These are phyloP conservation scores for Glebionis coronaria DNA, from an alignment of 129 eudicot genomes.

Conservation along the genomic window DNA sequence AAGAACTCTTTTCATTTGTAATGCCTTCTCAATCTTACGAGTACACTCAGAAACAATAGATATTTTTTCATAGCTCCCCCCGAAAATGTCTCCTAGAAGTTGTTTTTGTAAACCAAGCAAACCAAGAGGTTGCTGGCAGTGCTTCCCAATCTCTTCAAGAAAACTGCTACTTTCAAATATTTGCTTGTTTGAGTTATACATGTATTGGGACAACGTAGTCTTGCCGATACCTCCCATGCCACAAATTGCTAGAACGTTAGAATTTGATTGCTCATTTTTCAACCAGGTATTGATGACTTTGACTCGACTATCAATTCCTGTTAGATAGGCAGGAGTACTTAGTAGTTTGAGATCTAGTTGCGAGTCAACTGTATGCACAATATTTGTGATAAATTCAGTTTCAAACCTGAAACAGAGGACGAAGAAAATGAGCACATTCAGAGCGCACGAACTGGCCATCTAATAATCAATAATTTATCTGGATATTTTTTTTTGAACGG, in stretches of 20 bases:
- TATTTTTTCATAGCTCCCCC: not conserved
- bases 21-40: not conserved
- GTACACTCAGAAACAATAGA: not conserved
- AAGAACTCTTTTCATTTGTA: not conserved
- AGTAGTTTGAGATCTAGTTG: not conserved
- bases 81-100: not conserved
- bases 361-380: not conserved
- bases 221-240: constrained; percentile 25
- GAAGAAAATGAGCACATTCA: not conserved
- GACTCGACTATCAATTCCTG: constrained; percentile 15
- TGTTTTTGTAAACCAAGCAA: not conserved
- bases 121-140: not conserved
- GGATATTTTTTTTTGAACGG: no score
- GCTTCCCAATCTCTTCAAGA: not conserved
- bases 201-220: constrained; percentile 12
- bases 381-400: not conserved
- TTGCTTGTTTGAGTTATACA: constrained; percentile 12
- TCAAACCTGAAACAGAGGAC: constrained; percentile 14
- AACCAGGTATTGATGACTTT: constrained; percentile 3
- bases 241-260: constrained; percentile 10
- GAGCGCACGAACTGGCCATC: not conserved
- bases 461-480: no score
- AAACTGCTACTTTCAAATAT: not conserved
- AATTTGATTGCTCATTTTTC: not conserved
- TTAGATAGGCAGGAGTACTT: not conserved